Evolutionary conservation across 805 yeast species (phyloP).

Genomic region (Candida hispaniensis): DNA sequence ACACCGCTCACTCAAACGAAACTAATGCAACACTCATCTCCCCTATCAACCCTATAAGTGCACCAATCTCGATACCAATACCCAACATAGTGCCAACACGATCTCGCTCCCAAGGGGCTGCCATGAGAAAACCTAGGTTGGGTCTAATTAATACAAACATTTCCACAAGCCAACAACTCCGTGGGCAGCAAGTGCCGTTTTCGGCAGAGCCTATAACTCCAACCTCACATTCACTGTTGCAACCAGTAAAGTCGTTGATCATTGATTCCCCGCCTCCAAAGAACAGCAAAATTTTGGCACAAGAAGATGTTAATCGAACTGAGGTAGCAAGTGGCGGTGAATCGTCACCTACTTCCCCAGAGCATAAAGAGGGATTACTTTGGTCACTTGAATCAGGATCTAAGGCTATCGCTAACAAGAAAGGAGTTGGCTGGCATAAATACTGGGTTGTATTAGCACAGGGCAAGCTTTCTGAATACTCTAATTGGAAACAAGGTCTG

Average conservation of each 20-base stretch:
- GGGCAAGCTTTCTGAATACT: conserved; percentile 59
- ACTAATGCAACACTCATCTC: too few relatives aligned
- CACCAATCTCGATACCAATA: conserved; percentile 9
- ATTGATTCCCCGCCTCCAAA: conserved; percentile 10
- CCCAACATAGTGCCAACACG: conserved; percentile 7
- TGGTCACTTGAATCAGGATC: conserved; percentile 35
- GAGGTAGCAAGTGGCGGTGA: conserved; percentile 2
- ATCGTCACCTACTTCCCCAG: conserved; percentile 8
- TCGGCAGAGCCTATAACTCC: too few relatives aligned
- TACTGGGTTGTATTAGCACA: conserved; percentile 70
- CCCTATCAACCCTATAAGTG: too few relatives aligned
- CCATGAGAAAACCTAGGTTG: conserved; percentile 6
- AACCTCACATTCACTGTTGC: conserved; percentile 1
- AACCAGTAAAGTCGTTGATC: conserved; percentile 12
- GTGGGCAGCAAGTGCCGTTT: not conserved
- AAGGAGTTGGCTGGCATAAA: conserved; percentile 58
- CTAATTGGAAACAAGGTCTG: conserved; percentile 69
- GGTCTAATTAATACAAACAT: conserved; percentile 3
- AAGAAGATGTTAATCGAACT: conserved; percentile 2
- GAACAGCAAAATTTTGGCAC: conserved; percentile 1
- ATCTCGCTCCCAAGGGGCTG: conserved; percentile 13
- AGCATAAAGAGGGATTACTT: conserved; percentile 33
- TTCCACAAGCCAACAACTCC: not conserved
- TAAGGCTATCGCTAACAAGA: conserved; percentile 26
- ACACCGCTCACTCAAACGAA: conserved; percentile 2